phyloP scores from a whole-genome alignment of 106 monocot genomes.

The Dendrobium officinale region DNA sequence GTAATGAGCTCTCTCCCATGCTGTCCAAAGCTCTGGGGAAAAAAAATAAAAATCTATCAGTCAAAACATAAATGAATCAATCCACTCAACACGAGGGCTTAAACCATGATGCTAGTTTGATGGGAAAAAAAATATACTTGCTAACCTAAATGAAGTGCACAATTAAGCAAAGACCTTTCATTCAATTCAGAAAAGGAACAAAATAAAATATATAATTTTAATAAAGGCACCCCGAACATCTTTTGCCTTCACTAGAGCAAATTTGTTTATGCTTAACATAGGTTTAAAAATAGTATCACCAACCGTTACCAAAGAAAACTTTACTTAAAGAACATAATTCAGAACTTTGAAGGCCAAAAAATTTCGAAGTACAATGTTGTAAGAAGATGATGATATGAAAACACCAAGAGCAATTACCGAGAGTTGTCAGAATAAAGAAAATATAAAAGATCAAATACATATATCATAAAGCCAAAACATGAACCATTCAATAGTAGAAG shows the following conservation, averaged over 20 bases:
- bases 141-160: not conserved
- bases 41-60: constrained; percentile 30
- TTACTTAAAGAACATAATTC: not conserved
- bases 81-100: not conserved
- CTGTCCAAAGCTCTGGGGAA: constrained; percentile 98
- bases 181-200: not conserved
- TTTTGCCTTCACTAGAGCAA: not conserved
- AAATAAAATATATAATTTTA: not conserved
- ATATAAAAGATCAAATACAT: not conserved
- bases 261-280: not conserved
- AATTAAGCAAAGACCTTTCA: not conserved
- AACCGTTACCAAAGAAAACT: not conserved
- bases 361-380: too few relatives aligned
- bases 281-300: not conserved
- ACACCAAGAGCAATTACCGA: too few relatives aligned
- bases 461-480: not conserved
- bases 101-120: not conserved
- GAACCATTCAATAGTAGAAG: too few relatives aligned
- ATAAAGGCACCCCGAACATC: not conserved
- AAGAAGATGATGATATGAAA: not conserved
- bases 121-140: not conserved
- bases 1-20: constrained; percentile 98
- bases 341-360: too few relatives aligned
- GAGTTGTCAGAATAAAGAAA: too few relatives aligned
- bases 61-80: not conserved